Evolutionary conservation across 1,284 basidiomycete species (phyloP), one percentile per base, ranked within the genome.

Genomic region (Microstroma glucosiphilum): DNA sequence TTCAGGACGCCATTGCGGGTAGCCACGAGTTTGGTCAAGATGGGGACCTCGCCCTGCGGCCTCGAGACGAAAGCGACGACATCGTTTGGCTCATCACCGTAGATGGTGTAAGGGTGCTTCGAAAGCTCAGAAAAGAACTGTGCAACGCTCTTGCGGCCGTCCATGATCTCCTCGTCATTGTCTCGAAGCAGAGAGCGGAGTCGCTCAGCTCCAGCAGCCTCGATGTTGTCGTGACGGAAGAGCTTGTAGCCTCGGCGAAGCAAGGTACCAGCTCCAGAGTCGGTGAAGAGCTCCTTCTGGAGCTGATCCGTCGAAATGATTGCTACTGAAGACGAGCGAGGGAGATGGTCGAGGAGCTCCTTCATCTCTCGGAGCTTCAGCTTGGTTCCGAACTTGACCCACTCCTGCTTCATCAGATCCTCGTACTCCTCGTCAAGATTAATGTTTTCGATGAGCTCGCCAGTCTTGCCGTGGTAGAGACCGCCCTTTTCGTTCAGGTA

Each of bases 381-480:
- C 82, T 99, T 99, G 72, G 96, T 98, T 69, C 94, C 94, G 79
- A 88, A 97, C 82, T 96, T 96, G 82, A 99, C 94, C 94, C 96
- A 99, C n/a, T 92, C 86, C 82, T 97, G 89, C 80, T 93, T 96
- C 92, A 98, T 92, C 64, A 99, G 86, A 48, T 86, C 85, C 70
- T 96, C 91, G 81, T 96, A 98, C 83, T 99, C 94, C 85, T 98
- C 94, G 80, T 99, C 94, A 61, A 99, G 83, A 82, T 98, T 99
- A 83, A 99, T 97, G 51, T 91, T 87, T 74, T 91, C 90, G 61
- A 98, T 82, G 82, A 78, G 69, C 64, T 78, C 77, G 61, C 72
- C 72, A 42, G 77, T 78, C 64, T 70, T 96, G 92, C 94, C 94
- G 79, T 99, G 96, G 87, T 89, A 96, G 69, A 99, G 83, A 59